Conservation (phyloP, 2,329 filamentous ascomycete species). For the Myriosclerotinia curreyana region DNA sequence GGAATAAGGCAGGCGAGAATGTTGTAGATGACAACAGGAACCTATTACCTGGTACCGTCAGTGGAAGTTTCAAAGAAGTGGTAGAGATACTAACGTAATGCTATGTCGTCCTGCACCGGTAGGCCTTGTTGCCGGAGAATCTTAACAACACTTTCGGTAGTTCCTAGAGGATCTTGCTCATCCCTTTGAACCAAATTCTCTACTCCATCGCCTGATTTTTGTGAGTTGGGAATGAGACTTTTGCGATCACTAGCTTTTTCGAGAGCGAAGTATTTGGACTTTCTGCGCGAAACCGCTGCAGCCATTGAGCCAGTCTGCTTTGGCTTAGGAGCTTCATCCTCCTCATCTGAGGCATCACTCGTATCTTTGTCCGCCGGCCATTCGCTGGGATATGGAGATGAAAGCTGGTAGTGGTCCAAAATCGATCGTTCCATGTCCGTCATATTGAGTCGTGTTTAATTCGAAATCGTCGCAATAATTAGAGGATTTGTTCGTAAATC, state of each 20-base stretch:
- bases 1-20: constrained; percentile 87
- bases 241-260: constrained; percentile 70
- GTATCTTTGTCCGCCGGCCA: constrained; percentile 84
- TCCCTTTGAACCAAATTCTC: constrained; percentile 84
- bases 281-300: constrained; percentile 52
- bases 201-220: constrained; percentile 64
- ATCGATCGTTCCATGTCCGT: constrained; percentile 73
- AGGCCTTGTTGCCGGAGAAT: constrained; percentile 74
- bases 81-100: constrained; percentile 59
- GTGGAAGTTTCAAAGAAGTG: constrained; percentile 21
- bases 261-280: constrained; percentile 80
- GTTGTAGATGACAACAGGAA: constrained; percentile 94
- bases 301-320: constrained; percentile 27
- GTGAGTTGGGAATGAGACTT: constrained; percentile 62
- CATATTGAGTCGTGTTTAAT: constrained; percentile 43
- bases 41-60: constrained; percentile 63
- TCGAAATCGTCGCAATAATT: constrained; percentile 6
- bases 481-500: background rate
- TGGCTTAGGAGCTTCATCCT: constrained; percentile 35
- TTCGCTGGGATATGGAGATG: constrained; percentile 71
- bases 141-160: constrained; percentile 79
- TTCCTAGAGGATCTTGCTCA: constrained; percentile 89
- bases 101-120: constrained; percentile 77
- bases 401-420: constrained; percentile 85
- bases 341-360: constrained; percentile 63